Conservation (phyloP, 106 monocot genomes). For the Dendrobium chrysotoxum region DNA sequence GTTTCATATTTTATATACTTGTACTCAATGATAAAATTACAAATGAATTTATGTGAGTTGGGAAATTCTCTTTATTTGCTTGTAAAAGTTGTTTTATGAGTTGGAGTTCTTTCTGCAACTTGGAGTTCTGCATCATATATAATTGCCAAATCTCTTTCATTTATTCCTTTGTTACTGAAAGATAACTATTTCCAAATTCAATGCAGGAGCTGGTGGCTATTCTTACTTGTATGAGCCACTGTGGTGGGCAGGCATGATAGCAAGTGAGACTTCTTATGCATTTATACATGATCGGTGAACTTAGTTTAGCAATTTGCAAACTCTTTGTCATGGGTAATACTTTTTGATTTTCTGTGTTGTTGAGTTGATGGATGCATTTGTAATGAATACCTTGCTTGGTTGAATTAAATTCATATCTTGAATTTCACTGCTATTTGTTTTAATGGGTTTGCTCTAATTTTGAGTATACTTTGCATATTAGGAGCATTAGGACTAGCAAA, state of each 20-base stretch:
- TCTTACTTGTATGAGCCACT: conserved; percentile 88
- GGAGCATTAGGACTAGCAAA: background rate
- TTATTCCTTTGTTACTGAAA: background rate
- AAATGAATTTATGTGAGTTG: no score
- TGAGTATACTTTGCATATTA: conserved; percentile 1
- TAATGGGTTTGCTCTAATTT: background rate
- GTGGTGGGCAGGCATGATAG: conserved; percentile 97
- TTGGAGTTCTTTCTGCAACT: background rate
- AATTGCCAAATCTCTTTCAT: background rate
- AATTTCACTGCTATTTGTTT: background rate
- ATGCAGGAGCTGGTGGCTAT: conserved; percentile 79
- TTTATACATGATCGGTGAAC: background rate
- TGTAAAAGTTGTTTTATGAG: background rate
- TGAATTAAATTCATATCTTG: background rate
- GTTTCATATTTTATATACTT: background rate
- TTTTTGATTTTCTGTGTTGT: background rate
- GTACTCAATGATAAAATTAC: background rate
- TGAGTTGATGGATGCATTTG: background rate
- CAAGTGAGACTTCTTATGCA: conserved; percentile 44
- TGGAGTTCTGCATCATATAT: background rate
- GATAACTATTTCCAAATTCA: background rate
- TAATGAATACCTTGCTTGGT: background rate
- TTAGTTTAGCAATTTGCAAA: background rate
- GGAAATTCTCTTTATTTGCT: background rate
- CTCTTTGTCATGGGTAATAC: background rate